These are phyloP conservation scores for Cyclotella baltica DNA, from an alignment of 108 stramenopile genomes.

Conservation along the genomic window DNA sequence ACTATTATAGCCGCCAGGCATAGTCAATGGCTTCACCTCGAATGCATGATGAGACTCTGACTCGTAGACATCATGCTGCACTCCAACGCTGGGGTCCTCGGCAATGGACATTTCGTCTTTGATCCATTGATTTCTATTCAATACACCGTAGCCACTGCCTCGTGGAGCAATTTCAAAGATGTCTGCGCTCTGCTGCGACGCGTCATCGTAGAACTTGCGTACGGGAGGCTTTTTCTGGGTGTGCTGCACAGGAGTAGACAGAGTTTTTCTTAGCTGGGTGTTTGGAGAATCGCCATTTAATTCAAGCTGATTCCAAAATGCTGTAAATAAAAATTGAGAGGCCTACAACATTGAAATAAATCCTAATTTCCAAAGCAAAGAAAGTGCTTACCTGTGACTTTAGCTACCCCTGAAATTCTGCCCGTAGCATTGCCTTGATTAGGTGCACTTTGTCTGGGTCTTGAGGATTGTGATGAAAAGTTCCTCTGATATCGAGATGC, in stretches of 20 bases:
- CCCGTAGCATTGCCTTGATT: not conserved
- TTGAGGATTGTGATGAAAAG: not conserved
- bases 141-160: constrained; percentile 13
- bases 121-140: constrained; percentile 11
- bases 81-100: not conserved
- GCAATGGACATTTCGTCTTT: not conserved
- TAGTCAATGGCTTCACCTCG: not conserved
- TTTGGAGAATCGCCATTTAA: not conserved
- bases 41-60: constrained; percentile 13
- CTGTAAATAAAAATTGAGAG: no score
- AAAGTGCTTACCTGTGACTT: no score
- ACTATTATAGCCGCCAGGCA: not conserved
- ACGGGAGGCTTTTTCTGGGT: no score
- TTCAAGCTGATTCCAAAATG: constrained; percentile 24
- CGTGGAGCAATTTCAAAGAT: constrained; percentile 16
- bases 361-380: no score
- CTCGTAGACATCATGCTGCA: constrained; percentile 10
- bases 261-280: not conserved
- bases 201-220: not conserved
- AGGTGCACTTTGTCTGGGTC: not conserved
- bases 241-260: no score
- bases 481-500: not conserved
- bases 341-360: no score
- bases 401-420: not conserved
- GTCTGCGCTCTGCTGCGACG: constrained; percentile 16